A percentile compares a stretch with the other conserved stretches of the same genome.
Conservation (phyloP, 2,329 filamentous ascomycete genomes). For the Basipetospora chlamydospora region DNA sequence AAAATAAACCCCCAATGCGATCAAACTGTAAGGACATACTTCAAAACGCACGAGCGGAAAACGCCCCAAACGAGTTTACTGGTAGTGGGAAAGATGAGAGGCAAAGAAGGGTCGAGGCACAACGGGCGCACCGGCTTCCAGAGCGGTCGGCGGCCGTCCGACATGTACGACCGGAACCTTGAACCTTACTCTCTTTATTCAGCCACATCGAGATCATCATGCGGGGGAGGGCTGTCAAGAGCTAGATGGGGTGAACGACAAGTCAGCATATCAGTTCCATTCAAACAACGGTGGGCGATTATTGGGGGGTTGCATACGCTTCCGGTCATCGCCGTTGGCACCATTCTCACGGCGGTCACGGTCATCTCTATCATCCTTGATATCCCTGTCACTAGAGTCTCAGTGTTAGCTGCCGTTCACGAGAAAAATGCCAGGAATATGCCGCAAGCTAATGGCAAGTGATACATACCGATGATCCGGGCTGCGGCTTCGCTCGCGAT, state of each 20-base stretch:
- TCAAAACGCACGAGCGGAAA: too few species aligned
- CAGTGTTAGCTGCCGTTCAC: constrained; percentile 2
- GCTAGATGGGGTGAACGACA: constrained; percentile 21
- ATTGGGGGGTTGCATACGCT: constrained; percentile 31
- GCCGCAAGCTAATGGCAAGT: too few species aligned
- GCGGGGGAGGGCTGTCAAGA: constrained; percentile 66
- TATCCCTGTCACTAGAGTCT: constrained; percentile 32
- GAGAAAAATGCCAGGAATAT: too few species aligned
- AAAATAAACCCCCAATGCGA: too few species aligned
- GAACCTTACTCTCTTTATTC: constrained; percentile 35
- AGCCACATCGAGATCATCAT: constrained; percentile 92
- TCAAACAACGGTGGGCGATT: constrained; percentile 9
- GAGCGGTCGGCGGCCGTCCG: too few species aligned
- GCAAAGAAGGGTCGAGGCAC: too few species aligned
- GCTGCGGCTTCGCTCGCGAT: constrained; percentile 63
- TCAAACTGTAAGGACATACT: too few species aligned
- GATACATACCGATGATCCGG: constrained; percentile 42
- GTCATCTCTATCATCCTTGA: constrained; percentile 54
- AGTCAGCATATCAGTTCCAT: constrained; percentile 3
- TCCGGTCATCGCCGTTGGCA: constrained; percentile 76
- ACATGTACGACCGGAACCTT: too few species aligned
- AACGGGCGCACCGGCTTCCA: too few species aligned
- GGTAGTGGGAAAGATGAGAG: too few species aligned
- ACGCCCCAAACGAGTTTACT: too few species aligned
- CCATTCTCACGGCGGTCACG: constrained; percentile 62